Percentiles rank a stretch among this genome's conserved stretches.
Evolutionary conservation across 257 asterid genomes (phyloP).

Genomic region (Primulina eburnea): DNA sequence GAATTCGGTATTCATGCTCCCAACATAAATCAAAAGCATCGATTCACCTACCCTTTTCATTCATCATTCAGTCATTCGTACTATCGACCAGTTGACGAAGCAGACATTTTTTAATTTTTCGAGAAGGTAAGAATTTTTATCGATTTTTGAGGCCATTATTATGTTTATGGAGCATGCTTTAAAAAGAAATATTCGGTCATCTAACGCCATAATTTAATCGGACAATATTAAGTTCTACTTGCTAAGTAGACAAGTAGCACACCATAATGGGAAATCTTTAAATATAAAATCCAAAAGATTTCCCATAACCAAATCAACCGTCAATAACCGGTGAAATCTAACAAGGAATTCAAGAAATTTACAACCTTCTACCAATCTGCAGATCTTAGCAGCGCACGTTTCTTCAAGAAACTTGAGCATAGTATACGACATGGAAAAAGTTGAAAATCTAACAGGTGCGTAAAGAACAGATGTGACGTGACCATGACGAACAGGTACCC

Average conservation of each 20-base stretch:
- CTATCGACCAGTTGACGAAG: no score
- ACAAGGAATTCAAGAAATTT: conserved; percentile 31
- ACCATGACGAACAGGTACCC: conserved; percentile 30
- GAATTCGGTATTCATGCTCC: no score
- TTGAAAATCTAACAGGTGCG: neutral
- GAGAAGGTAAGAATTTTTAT: no score
- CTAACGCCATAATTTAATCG: no score
- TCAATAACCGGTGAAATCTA: conserved; percentile 22
- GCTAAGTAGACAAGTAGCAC: conserved; percentile 2
- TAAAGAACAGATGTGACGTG: conserved; percentile 22
- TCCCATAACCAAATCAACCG: conserved; percentile 21
- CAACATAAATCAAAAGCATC: no score
- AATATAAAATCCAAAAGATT: conserved; percentile 23
- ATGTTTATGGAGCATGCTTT: no score
- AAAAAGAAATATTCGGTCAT: no score
- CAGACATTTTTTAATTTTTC: no score
- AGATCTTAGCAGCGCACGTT: conserved; percentile 25
- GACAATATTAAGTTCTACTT: no score
- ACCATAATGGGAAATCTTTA: conserved; percentile 21
- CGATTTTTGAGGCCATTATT: no score
- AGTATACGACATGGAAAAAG: conserved; percentile 26
- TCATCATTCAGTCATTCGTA: no score
- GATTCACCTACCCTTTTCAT: no score
- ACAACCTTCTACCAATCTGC: conserved; percentile 30
- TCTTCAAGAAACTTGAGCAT: conserved; percentile 16